Base-by-base conservation (phyloP, 129 eudicot species). In the Centaurea solstitialis region DNA sequence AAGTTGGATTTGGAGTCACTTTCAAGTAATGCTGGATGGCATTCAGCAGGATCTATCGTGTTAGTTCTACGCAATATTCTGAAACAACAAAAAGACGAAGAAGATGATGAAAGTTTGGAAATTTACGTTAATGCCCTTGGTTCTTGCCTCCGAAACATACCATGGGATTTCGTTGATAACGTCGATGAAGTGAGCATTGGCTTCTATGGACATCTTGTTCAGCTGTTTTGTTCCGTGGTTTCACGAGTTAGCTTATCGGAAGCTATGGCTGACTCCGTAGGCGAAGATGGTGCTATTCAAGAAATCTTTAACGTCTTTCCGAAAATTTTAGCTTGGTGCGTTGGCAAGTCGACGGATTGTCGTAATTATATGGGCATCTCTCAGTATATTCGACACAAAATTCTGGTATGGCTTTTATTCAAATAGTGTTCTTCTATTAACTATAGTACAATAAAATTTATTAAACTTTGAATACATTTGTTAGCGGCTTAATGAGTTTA, bases 221-320 rank as follows among this genome's bases (percentile, higher is more conserved):
- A 89, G 88, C 80, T 92, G 71, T 80, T 90, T 57, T 90, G 94
- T 84, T 89, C 99, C 1, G 70, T 89, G 79, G 90, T 85, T 68
- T 76, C 79, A 1, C 77, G 57, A 13, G 67, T 77, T 81, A 65
- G 76, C 78, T 53, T 7, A 7, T 18, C 22, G 1, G 84, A 78
- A 76, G 81, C 81, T 68, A 83, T 41, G 75, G 81, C 45, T 82
- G 81, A 41, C 72, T 77, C 62, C 71, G 37, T 38, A 20, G 20
- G 74, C 6, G 64, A 82, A 76, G 68, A 33, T 57, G 71, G 82
- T 12, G 65, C 84, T 64, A 45, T 87, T 75, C 68, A 47, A 76
- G 80, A 74, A 84, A 85, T 89, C 20, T 22, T 71, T 37, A 80
- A 77, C 68, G 66, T 88, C 26, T 33, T 92, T 39, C 97, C 99